Percentiles rank a stretch among this genome's conserved stretches.
These are phyloP conservation scores for Penicillium canariense DNA, from an alignment of 495 filamentous ascomycete species.

Conservation along the genomic window DNA sequence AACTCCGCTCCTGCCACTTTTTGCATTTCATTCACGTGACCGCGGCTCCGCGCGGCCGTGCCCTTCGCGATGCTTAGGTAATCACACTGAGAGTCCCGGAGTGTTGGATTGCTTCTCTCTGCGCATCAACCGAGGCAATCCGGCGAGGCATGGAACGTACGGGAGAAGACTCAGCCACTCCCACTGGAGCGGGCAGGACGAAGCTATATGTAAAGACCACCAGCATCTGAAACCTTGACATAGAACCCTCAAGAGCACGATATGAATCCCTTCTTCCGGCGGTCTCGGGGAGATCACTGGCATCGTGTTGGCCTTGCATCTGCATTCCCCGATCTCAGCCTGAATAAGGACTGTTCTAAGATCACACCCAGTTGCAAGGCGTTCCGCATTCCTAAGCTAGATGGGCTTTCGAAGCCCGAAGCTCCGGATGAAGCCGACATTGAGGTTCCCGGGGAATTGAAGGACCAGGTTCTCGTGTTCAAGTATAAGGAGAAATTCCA, in stretches of 20 bases:
- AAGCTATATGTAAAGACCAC: background rate
- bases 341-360: slow-evolving; percentile 31
- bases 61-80: background rate
- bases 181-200: background rate
- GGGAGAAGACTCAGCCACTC: background rate
- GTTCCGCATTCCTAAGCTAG: slow-evolving; percentile 47
- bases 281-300: slow-evolving; percentile 24
- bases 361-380: slow-evolving; percentile 52
- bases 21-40: background rate
- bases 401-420: slow-evolving; percentile 19
- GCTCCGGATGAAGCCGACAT: slow-evolving; percentile 33
- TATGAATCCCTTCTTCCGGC: slow-evolving; percentile 9
- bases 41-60: background rate
- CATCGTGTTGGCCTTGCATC: slow-evolving; percentile 46
- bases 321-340: slow-evolving; percentile 47
- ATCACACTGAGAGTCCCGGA: background rate
- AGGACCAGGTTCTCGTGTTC: slow-evolving; percentile 59
- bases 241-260: background rate
- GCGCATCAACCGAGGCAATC: background rate
- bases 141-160: background rate
- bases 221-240: background rate
- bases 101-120: background rate
- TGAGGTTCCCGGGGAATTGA: slow-evolving; percentile 45
- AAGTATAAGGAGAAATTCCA: slow-evolving; percentile 56
- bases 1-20: too few species aligned